phyloP scores from a whole-genome alignment of 2,329 filamentous ascomycete species.

The Aspergillus proliferans region DNA sequence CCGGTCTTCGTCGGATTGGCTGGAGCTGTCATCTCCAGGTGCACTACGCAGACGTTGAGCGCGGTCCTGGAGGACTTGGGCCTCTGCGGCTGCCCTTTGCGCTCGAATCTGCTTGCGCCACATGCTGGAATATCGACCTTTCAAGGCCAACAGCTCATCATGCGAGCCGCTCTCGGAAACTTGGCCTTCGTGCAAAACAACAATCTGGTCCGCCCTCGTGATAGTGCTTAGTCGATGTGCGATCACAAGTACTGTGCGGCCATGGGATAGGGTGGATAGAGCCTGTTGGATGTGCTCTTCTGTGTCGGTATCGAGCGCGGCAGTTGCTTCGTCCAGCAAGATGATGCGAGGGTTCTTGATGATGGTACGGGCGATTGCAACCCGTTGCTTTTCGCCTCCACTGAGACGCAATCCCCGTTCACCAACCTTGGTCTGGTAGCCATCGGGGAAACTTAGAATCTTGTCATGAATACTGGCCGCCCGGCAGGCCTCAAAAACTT shows the following conservation, averaged over 20 bases:
- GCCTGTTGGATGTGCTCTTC: constrained; percentile 90
- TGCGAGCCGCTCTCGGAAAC: constrained; percentile 76
- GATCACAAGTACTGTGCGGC: constrained; percentile 90
- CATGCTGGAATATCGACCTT: constrained; percentile 74
- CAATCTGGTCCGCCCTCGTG: constrained; percentile 76
- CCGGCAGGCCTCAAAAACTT: constrained; percentile 73
- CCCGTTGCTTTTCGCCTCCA: constrained; percentile 87
- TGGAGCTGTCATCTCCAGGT: constrained; percentile 42
- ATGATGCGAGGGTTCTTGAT: constrained; percentile 89
- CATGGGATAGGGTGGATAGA: constrained; percentile 71
- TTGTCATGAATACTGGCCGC: constrained; percentile 90
- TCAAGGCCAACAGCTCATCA: constrained; percentile 62
- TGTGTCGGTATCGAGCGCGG: constrained; percentile 83
- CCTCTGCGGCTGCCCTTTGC: constrained; percentile 61
- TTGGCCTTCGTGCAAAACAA: constrained; percentile 69
- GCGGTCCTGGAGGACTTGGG: constrained; percentile 41
- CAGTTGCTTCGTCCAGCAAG: constrained; percentile 87
- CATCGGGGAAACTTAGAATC: constrained; percentile 80
- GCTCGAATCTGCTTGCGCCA: constrained; percentile 85
- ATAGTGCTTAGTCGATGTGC: constrained; percentile 84
- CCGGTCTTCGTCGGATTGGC: constrained; percentile 44
- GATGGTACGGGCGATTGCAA: constrained; percentile 88
- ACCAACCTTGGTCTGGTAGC: constrained; percentile 83
- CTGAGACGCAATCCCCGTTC: constrained; percentile 81
- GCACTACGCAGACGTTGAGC: constrained; percentile 39